Percentiles rank a stretch among this genome's conserved stretches.
phyloP scores from a whole-genome alignment of 75 land plant genomes.

The Pinus tabuliformis region DNA sequence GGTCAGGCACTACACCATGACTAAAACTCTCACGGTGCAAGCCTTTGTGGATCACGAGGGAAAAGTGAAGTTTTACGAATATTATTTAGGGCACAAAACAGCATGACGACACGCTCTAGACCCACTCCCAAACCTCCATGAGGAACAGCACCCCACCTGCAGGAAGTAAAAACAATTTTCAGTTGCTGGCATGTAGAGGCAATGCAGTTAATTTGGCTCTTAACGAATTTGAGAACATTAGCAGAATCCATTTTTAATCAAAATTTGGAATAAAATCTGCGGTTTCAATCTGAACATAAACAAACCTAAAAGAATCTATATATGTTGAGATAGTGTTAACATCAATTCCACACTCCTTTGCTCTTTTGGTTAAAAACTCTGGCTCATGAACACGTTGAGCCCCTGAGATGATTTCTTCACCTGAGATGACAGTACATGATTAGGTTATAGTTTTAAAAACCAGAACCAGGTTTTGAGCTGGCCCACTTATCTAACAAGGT shows the following conservation, averaged over 20 bases:
- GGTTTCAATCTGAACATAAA: not conserved
- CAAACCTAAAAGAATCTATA: constrained; percentile 90
- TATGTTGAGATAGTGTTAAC: constrained; percentile 70
- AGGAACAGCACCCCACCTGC: constrained; percentile 80
- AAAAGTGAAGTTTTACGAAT: constrained; percentile 77
- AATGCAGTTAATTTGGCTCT: not conserved
- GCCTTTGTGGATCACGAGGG: constrained; percentile 81
- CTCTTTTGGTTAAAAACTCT: constrained; percentile 57
- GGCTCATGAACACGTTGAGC: constrained; percentile 86
- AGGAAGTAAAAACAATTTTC: not conserved
- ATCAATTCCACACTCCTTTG: constrained; percentile 73
- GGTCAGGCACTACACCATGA: not conserved
- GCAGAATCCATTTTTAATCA: not conserved
- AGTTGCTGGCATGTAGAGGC: not conserved
- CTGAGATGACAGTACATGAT: constrained; percentile 22
- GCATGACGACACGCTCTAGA: constrained; percentile 84
- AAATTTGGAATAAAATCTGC: not conserved
- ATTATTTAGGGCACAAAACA: constrained; percentile 73
- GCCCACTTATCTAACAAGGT: no score
- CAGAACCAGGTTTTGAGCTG: no score
- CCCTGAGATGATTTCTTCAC: constrained; percentile 95
- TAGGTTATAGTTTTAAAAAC: not conserved
- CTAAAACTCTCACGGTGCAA: constrained; percentile 61
- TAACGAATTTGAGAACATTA: not conserved
- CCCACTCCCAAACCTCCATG: constrained; percentile 94